A percentile compares a stretch with the other conserved stretches of the same genome.
Conservation (phyloP, 2,329 filamentous ascomycete genomes). For the Aspergillus jensenii region DNA sequence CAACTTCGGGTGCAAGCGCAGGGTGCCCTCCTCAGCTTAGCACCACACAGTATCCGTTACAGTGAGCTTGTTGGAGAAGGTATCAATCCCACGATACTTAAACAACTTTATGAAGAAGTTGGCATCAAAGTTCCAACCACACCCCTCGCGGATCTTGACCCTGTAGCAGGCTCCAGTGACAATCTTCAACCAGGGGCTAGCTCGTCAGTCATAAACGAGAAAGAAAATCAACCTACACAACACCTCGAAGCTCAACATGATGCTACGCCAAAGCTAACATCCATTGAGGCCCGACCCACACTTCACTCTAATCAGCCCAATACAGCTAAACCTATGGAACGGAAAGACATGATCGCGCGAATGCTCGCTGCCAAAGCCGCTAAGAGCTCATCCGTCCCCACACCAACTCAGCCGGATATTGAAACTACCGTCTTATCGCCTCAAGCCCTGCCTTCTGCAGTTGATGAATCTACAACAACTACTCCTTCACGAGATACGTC, state of each 20-base stretch:
- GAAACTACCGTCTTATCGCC: conserved; percentile 14
- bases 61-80: conserved; percentile 72
- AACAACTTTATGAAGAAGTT: conserved; percentile 66
- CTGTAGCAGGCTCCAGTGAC: neutral
- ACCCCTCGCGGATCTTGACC: neutral
- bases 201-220: neutral
- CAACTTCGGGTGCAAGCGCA: conserved; percentile 55
- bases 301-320: conserved; percentile 14
- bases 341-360: conserved; percentile 74
- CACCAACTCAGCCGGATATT: conserved; percentile 12
- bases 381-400: conserved; percentile 40
- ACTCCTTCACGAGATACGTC: conserved; percentile 12
- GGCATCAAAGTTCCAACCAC: conserved; percentile 51
- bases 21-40: conserved; percentile 64
- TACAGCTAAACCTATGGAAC: conserved; percentile 55
- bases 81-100: conserved; percentile 63
- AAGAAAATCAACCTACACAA: neutral
- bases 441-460: conserved; percentile 2
- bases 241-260: neutral
- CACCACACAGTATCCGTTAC: conserved; percentile 67
- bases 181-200: neutral
- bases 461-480: conserved; percentile 9
- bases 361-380: conserved; percentile 71
- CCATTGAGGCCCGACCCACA: neutral
- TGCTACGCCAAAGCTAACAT: neutral